Evolutionary conservation across 2,329 filamentous ascomycete genomes (phyloP).

Genomic region (Zymoseptoria brevis): DNA sequence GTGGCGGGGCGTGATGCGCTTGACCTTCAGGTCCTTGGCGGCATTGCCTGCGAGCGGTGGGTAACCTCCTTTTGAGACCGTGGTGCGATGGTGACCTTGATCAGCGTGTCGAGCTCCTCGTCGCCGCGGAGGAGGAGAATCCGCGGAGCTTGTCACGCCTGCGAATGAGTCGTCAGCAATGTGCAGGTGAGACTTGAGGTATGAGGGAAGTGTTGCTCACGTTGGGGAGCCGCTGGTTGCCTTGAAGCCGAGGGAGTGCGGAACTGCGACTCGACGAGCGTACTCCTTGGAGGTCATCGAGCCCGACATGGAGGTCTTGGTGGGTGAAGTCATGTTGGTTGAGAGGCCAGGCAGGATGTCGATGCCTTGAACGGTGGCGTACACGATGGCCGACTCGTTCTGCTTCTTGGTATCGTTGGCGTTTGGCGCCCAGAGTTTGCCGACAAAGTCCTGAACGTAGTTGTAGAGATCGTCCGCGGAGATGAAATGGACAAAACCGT

Average conservation of each 20-base stretch:
- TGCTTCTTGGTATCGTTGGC: conserved; percentile 59
- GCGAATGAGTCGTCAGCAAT: neutral
- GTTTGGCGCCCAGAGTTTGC: conserved; percentile 51
- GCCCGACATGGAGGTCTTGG: neutral
- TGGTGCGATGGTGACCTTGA: too few relatives aligned
- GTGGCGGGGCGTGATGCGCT: conserved; percentile 98
- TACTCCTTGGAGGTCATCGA: neutral
- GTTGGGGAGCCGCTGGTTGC: neutral
- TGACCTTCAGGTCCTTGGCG: conserved; percentile 99
- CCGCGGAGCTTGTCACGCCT: neutral
- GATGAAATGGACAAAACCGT: conserved; percentile 93
- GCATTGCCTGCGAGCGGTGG: conserved; percentile 80
- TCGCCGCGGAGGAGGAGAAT: too few relatives aligned
- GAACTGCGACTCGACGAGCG: neutral
- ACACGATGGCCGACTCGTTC: conserved; percentile 60
- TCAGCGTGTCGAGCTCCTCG: too few relatives aligned
- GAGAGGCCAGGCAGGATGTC: neutral
- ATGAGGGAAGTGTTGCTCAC: neutral
- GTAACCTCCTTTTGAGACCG: too few relatives aligned
- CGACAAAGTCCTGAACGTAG: conserved; percentile 48
- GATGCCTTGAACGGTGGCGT: conserved; percentile 86
- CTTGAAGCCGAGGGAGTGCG: neutral
- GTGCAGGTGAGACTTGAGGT: neutral
- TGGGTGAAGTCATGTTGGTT: neutral
- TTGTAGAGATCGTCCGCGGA: conserved; percentile 67